Percentiles rank a stretch among this genome's conserved stretches.
Evolutionary conservation across 2,329 filamentous ascomycete species (phyloP).

Genomic region (Corinectria fuckeliana): DNA sequence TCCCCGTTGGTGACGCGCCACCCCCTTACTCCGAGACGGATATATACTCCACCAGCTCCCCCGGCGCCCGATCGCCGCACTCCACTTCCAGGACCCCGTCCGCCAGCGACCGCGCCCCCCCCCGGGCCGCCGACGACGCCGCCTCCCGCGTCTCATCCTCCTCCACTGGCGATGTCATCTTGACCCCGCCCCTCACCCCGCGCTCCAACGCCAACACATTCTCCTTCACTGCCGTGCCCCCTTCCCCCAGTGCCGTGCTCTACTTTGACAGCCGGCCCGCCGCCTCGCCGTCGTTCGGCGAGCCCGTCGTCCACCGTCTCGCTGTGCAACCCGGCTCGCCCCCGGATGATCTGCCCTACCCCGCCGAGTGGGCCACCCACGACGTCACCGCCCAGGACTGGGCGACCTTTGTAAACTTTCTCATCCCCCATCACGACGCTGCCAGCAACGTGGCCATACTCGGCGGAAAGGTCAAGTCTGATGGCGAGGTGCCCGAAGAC

Average conservation of each 20-base stretch:
- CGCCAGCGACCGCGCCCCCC: too few species aligned
- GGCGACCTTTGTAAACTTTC: constrained; percentile 64
- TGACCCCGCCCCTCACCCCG: constrained; percentile 60
- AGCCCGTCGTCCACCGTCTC: constrained; percentile 44
- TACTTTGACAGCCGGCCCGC: constrained; percentile 56
- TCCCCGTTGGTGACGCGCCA: constrained; percentile 47
- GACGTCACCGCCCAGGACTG: constrained; percentile 62
- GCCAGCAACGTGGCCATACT: constrained; percentile 54
- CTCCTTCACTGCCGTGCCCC: constrained; percentile 23
- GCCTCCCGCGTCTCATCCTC: constrained; percentile 49
- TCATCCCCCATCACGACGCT: constrained; percentile 57
- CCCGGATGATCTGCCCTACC: constrained; percentile 54
- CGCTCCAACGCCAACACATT: constrained; percentile 37
- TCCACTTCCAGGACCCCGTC: constrained; percentile 32
- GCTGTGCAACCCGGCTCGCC: constrained; percentile 44
- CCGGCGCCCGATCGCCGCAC: constrained; percentile 32
- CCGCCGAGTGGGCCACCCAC: constrained; percentile 44
- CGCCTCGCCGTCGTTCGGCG: constrained; percentile 26
- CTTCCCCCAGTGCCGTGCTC: constrained; percentile 33
- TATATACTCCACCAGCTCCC: constrained; percentile 54
- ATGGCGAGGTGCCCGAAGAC: constrained; percentile 39
- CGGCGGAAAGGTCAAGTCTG: constrained; percentile 55
- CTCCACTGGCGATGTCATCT: constrained; percentile 53
- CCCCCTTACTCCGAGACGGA: constrained; percentile 66
- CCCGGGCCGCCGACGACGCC: constrained; percentile 46